Conservation (phyloP, 257 asterid genomes). For the Nicotiana tabacum region DNA sequence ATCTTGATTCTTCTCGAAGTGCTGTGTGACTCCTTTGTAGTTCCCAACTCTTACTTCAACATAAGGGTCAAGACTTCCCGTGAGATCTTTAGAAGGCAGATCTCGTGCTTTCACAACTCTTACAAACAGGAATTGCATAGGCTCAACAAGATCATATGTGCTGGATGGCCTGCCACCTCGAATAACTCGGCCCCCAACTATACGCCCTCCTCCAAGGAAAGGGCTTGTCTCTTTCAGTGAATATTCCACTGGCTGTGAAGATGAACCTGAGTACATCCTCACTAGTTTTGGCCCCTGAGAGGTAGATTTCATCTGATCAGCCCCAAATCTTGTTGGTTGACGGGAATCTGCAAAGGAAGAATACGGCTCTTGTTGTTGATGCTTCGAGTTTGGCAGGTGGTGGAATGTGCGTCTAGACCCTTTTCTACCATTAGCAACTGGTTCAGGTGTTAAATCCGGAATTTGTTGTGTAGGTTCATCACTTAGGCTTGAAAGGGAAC, state of each 20-base stretch:
- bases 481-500: constrained; percentile 28
- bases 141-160: constrained; percentile 86
- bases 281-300: constrained; percentile 39
- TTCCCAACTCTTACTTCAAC: constrained; percentile 89
- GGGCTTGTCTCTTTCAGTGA: constrained; percentile 78
- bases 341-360: constrained; percentile 23
- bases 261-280: constrained; percentile 36
- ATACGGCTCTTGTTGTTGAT: constrained; percentile 27
- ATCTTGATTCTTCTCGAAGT: constrained; percentile 58
- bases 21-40: constrained; percentile 76
- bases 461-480: constrained; percentile 23
- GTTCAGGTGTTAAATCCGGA: constrained; percentile 20
- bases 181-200: constrained; percentile 58
- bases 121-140: constrained; percentile 86
- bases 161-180: constrained; percentile 47
- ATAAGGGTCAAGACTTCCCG: constrained; percentile 81
- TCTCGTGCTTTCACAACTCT: constrained; percentile 76
- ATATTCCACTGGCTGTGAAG: constrained; percentile 57
- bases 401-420: constrained; percentile 40
- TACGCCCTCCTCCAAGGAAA: constrained; percentile 77
- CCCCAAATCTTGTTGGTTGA: constrained; percentile 32
- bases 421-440: constrained; percentile 27
- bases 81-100: constrained; percentile 62
- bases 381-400: constrained; percentile 43
- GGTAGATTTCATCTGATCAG: constrained; percentile 49